These are phyloP conservation scores for Ustilago tritici DNA, from an alignment of 1,284 basidiomycete species.

Conservation along the genomic window DNA sequence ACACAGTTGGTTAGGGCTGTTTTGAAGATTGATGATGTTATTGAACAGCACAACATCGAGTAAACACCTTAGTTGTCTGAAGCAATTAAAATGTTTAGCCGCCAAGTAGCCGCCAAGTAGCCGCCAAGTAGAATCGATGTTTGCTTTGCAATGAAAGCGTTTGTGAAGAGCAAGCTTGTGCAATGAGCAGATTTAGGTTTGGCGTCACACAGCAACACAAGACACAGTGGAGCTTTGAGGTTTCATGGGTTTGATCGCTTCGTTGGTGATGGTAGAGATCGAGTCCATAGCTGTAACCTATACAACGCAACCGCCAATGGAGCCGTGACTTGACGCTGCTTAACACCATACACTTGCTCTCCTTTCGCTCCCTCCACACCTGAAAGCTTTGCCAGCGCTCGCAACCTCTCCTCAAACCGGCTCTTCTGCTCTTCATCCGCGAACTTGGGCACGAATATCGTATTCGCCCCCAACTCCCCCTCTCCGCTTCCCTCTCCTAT, in stretches of 20 bases:
- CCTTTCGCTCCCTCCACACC: background rate
- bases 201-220: no score
- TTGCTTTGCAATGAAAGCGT: background rate
- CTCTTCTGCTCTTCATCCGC: background rate
- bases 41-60: slow-evolving; percentile 64
- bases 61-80: background rate
- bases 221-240: background rate
- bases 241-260: background rate
- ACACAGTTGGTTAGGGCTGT: slow-evolving; percentile 80
- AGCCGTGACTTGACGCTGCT: slow-evolving; percentile 16
- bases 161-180: background rate
- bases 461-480: background rate
- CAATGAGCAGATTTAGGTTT: background rate
- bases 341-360: slow-evolving; percentile 4
- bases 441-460: slow-evolving; percentile 16
- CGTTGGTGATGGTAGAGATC: background rate
- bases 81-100: background rate
- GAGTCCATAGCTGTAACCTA: slow-evolving; percentile 34
- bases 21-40: slow-evolving; percentile 70
- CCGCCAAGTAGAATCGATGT: background rate
- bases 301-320: slow-evolving; percentile 37
- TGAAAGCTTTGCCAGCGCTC: background rate
- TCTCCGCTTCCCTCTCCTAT: background rate
- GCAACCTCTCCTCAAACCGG: background rate
- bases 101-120: background rate